Evolutionary conservation across 306 rosid species (phyloP), one percentile per base, ranked within the genome.

Genomic region (Sophora flavescens): DNA sequence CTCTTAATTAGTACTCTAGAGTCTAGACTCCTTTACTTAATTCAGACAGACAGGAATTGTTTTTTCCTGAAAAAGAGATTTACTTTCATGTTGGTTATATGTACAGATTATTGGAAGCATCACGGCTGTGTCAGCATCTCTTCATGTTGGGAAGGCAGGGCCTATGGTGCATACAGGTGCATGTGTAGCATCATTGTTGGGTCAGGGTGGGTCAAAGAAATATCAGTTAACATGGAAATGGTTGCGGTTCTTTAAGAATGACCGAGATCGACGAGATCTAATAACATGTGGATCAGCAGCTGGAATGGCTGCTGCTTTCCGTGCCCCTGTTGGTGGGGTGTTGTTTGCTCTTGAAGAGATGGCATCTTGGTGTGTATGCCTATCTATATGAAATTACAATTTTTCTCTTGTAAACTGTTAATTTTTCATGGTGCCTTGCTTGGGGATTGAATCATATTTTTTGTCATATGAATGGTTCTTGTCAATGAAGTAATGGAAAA

Each of bases 101-200:
- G 26, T 71, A 13, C 93, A 95, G 99, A 87, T 95, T 66, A 74
- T 95, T 52, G 99, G 99, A 70, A 95, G 99, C 82, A 83, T 92
- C 66, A 76, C 99, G 5, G 96, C 96, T 0, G 99, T 91, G 69
- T 95, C 99, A 11, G 83, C 96, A 7, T 95, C 99, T 18, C 90
- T 95, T 72, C 78, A 80, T 33, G 79, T 95, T 16, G 99, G 99
- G 74, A 95, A 92, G 83, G 97, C 99, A 42, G 99, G 99, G 72
- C 99, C 99, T 9, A 89, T 95, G 99, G 90, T 95, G 72, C 97
- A 95, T 57, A 92, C 93, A n/a, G 97, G 97, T 44, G 97, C 99
- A 14, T 92, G 97, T 68, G 80, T 96, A 70, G 99, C 97, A 13
- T 82, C 98, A 18, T 77, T 96, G 84, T 76, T 96, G 54, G 88